phyloP scores from a whole-genome alignment of 257 asterid species.

The Gardenia jasminoides region DNA sequence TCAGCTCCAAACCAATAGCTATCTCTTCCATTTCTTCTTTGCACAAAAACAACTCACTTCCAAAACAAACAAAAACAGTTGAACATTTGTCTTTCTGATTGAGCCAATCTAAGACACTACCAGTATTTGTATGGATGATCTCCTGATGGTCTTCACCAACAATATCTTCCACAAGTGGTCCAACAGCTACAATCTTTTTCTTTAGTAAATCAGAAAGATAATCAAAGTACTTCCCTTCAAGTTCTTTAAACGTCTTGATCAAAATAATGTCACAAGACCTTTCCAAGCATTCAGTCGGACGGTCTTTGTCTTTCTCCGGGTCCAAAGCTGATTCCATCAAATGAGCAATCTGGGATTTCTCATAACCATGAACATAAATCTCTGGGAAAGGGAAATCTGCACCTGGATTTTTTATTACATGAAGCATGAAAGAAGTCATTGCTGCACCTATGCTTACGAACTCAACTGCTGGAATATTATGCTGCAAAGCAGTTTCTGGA shows the following conservation, averaged over 20 bases:
- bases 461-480: slow-evolving; percentile 37
- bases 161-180: slow-evolving; percentile 42
- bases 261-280: slow-evolving; percentile 19
- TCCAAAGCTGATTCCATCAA: neutral
- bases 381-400: slow-evolving; percentile 9
- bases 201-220: slow-evolving; percentile 21
- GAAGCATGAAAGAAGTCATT: slow-evolving; percentile 23
- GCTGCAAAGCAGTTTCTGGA: slow-evolving; percentile 16
- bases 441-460: slow-evolving; percentile 41
- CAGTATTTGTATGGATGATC: neutral
- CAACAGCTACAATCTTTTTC: slow-evolving; percentile 40
- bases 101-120: slow-evolving; percentile 26
- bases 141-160: neutral
- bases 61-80: slow-evolving; percentile 45
- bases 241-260: slow-evolving; percentile 40
- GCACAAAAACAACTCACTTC: slow-evolving; percentile 44
- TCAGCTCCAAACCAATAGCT: slow-evolving; percentile 43
- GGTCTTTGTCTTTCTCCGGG: neutral
- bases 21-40: slow-evolving; percentile 34
- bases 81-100: slow-evolving; percentile 26
- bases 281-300: neutral
- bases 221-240: slow-evolving; percentile 39
- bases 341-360: neutral
- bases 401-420: neutral
- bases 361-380: slow-evolving; percentile 4